A percentile compares a stretch with the other conserved stretches of the same genome.
These are phyloP conservation scores for Anisodus tanguticus DNA, from an alignment of 257 asterid genomes.

Conservation along the genomic window DNA sequence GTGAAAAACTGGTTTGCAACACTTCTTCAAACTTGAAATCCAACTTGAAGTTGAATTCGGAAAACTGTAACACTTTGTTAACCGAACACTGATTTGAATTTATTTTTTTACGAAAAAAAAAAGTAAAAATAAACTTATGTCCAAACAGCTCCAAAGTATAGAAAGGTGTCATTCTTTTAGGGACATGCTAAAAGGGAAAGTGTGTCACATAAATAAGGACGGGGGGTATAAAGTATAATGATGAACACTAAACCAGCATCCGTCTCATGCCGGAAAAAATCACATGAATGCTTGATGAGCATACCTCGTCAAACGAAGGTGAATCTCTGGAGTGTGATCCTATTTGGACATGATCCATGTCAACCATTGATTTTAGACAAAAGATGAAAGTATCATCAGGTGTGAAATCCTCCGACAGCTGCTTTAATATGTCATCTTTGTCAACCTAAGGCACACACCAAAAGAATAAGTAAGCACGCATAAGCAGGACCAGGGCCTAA, in stretches of 20 bases:
- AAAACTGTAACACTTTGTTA: too few species aligned
- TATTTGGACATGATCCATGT: constrained; percentile 59
- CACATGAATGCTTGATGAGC: constrained; percentile 25
- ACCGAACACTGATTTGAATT: too few species aligned
- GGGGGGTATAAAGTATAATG: not conserved
- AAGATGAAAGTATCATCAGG: constrained; percentile 88
- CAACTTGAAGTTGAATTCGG: too few species aligned
- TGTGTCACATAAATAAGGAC: not conserved
- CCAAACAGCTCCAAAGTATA: not conserved
- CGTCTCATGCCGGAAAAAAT: not conserved
- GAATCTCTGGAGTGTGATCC: constrained; percentile 65
- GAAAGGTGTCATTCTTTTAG: not conserved
- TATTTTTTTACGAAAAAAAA: too few species aligned
- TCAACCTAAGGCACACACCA: constrained; percentile 49
- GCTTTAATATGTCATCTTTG: constrained; percentile 65
- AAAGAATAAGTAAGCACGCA: constrained; percentile 33
- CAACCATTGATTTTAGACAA: constrained; percentile 68
- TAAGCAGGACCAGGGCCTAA: not conserved
- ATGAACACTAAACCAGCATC: not conserved
- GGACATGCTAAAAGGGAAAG: not conserved
- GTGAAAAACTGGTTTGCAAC: too few species aligned
- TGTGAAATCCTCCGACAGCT: constrained; percentile 73
- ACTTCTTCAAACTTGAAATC: too few species aligned
- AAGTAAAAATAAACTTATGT: too few species aligned
- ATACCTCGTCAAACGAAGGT: constrained; percentile 82